Conservation (phyloP, 2,329 filamentous ascomycete genomes). For the Aspergillus quadricinctus region DNA sequence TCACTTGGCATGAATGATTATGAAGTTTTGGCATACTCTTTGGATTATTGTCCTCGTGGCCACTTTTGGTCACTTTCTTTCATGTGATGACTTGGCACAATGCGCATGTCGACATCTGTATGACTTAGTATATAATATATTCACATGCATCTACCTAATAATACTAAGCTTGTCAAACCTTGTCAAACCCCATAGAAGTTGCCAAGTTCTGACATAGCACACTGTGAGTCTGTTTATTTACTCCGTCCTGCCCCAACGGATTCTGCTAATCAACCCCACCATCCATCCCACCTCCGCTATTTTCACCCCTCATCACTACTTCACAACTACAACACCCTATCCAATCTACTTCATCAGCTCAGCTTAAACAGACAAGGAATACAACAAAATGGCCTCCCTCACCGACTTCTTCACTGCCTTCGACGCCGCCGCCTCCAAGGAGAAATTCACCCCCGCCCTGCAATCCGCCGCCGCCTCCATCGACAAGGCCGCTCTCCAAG, state of each 20-base stretch:
- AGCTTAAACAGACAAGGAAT: not conserved
- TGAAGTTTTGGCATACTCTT: too few relatives aligned
- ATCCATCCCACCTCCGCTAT: conserved; percentile 6
- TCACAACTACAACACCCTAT: not conserved
- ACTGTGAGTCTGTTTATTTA: too few relatives aligned
- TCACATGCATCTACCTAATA: too few relatives aligned
- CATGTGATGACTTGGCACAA: too few relatives aligned
- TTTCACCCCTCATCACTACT: conserved; percentile 1
- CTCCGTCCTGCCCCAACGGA: conserved; percentile 6
- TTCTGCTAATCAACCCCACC: conserved; percentile 7
- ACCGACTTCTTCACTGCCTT: conserved; percentile 24
- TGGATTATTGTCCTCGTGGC: too few relatives aligned
- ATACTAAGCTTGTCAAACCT: too few relatives aligned
- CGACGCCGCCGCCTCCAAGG: conserved; percentile 22
- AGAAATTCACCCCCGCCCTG: conserved; percentile 26
- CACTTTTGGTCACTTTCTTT: too few relatives aligned
- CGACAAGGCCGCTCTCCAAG: conserved; percentile 22
- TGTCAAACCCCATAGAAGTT: too few relatives aligned
- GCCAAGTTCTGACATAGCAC: too few relatives aligned
- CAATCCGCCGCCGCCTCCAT: conserved; percentile 23
- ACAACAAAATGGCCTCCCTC: conserved; percentile 23
- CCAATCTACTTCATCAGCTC: not conserved
- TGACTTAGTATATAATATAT: too few relatives aligned
- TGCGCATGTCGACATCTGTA: too few relatives aligned
- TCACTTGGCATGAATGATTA: not conserved